Percentiles rank a stretch among this genome's conserved stretches.
phyloP scores from a whole-genome alignment of 2,329 filamentous ascomycete species.

The Gliomastix tumulicola region DNA sequence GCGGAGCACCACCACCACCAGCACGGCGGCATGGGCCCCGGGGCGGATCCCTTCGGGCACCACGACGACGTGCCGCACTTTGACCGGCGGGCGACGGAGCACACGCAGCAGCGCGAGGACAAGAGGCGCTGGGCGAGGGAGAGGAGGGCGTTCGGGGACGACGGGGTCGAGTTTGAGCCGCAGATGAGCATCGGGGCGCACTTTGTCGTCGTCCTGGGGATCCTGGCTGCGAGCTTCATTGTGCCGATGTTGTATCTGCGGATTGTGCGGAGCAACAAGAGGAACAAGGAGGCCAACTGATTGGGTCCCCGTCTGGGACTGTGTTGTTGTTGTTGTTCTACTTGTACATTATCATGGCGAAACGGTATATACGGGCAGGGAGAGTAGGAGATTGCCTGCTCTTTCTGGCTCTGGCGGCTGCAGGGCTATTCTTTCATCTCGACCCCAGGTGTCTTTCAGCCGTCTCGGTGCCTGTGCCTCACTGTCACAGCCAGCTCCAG shows the following conservation, averaged over 20 bases:
- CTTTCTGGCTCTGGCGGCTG: no score
- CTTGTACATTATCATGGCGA: no score
- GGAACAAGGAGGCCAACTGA: slow-evolving; percentile 13
- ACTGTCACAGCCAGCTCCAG: no score
- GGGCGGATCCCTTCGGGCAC: slow-evolving; percentile 39
- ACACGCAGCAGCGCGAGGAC: slow-evolving; percentile 64
- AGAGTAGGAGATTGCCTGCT: no score
- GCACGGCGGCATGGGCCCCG: slow-evolving; percentile 50
- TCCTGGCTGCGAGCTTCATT: slow-evolving; percentile 37
- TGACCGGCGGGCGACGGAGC: slow-evolving; percentile 63
- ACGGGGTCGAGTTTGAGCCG: slow-evolving; percentile 27
- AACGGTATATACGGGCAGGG: no score
- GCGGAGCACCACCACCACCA: slow-evolving; percentile 1
- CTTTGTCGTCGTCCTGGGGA: slow-evolving; percentile 43
- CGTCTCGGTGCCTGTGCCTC: no score
- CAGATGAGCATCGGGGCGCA: slow-evolving; percentile 33
- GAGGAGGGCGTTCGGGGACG: slow-evolving; percentile 29
- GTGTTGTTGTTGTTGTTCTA: no score
- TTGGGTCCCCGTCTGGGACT: no score
- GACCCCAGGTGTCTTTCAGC: no score
- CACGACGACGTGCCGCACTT: slow-evolving; percentile 67
- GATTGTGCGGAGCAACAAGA: slow-evolving; percentile 23
- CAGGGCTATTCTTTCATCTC: no score
- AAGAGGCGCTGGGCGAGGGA: slow-evolving; percentile 27
- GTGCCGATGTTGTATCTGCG: slow-evolving; percentile 34